Evolutionary conservation across 306 rosid genomes (phyloP).

Genomic region (Cajanus cajan): DNA sequence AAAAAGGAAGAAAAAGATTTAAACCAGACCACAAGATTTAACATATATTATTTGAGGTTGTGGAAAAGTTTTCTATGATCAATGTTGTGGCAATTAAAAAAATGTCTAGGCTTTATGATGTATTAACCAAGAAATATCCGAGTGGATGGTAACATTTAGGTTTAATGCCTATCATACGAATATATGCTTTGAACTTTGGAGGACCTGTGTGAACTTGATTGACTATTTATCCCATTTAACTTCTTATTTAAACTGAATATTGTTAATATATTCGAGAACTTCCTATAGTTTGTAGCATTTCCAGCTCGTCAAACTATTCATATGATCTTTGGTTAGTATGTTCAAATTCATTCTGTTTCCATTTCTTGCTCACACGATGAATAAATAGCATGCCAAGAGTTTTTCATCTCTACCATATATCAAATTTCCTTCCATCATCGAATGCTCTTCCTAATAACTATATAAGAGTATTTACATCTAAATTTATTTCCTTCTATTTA

Average conservation of each 20-base stretch:
- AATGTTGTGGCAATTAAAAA: no score
- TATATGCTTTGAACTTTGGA: not conserved
- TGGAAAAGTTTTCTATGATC: not conserved
- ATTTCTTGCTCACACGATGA: not conserved
- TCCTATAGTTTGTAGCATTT: slow-evolving; percentile 18
- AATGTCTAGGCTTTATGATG: not conserved
- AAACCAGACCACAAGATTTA: not conserved
- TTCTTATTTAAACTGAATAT: not conserved
- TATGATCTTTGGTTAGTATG: slow-evolving; percentile 7
- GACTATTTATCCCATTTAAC: not conserved
- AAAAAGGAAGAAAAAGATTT: not conserved
- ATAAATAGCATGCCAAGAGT: not conserved
- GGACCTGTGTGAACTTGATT: not conserved
- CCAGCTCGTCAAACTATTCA: not conserved
- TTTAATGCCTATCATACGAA: not conserved
- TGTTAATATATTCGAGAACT: not conserved
- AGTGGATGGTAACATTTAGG: not conserved
- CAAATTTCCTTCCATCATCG: not conserved
- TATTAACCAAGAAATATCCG: not conserved
- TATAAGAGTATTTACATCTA: not conserved
- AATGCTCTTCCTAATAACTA: slow-evolving; percentile 12
- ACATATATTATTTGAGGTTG: not conserved
- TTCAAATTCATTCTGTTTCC: not conserved
- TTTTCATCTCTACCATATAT: not conserved
- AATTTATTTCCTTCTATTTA: slow-evolving; percentile 22